Conservation (phyloP, 129 eudicot species). For the Saussurea involucrata region DNA sequence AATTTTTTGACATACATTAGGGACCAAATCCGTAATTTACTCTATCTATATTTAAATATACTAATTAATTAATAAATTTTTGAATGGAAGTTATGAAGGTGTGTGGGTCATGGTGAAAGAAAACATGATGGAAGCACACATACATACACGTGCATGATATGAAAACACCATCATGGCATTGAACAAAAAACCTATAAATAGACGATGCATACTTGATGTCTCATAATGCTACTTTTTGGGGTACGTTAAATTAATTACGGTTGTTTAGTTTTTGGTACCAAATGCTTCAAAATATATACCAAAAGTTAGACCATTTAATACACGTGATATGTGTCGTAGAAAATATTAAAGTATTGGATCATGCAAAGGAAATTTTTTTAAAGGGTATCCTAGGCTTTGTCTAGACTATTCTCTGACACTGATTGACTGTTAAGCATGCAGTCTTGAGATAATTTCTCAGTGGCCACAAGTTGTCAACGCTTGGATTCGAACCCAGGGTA, state of each 20-base stretch:
- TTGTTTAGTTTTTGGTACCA: neutral
- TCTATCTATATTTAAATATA: neutral
- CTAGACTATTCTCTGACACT: no score
- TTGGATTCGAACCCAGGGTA: no score
- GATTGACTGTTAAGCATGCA: no score
- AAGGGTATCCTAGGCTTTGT: no score
- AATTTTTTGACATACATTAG: no score
- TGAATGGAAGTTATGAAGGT: neutral
- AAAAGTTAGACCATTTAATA: neutral
- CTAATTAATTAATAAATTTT: neutral
- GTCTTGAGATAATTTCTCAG: no score
- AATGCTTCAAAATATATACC: neutral
- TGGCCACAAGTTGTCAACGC: no score
- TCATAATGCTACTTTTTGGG: neutral
- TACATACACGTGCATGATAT: conserved; percentile 28
- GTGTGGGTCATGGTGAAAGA: neutral
- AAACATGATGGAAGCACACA: neutral
- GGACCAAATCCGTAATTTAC: no score
- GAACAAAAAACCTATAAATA: conserved; percentile 25
- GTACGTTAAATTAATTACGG: no score
- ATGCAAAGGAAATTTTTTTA: no score
- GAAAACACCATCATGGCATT: conserved; percentile 28
- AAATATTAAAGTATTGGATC: neutral
- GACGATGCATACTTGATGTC: conserved; percentile 20
- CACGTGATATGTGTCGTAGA: no score